Conservation (phyloP, 2,329 filamentous ascomycete species). For the Dactylellina haptotyla region DNA sequence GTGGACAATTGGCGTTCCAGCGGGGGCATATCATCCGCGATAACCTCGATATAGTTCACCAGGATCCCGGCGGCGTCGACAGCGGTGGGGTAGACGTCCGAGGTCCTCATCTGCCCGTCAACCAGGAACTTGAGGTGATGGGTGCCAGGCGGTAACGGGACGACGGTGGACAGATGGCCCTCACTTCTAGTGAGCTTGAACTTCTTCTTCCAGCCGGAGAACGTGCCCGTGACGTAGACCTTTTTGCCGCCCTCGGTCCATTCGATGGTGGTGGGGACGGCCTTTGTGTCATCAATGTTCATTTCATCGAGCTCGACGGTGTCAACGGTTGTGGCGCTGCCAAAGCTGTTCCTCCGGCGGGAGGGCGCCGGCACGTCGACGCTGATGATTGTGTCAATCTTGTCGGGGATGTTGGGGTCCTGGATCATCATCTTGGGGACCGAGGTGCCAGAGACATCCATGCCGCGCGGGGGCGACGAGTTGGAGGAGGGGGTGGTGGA, state of each 20-base stretch:
- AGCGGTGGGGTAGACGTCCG: constrained; percentile 85
- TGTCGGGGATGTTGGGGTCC: constrained; percentile 36
- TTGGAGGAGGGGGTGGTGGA: constrained; percentile 41
- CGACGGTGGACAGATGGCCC: constrained; percentile 77
- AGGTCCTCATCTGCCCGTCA: constrained; percentile 91
- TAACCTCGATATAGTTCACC: constrained; percentile 97
- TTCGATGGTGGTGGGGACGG: constrained; percentile 84
- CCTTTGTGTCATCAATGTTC: constrained; percentile 78
- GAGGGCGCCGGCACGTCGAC: constrained; percentile 42
- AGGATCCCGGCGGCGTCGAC: constrained; percentile 98
- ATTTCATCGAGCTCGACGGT: constrained; percentile 67
- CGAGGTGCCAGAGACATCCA: constrained; percentile 34
- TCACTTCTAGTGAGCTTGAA: constrained; percentile 86
- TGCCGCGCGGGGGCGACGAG: constrained; percentile 30
- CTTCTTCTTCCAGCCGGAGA: constrained; percentile 97
- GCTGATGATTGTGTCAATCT: constrained; percentile 37
- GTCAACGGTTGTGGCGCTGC: constrained; percentile 50
- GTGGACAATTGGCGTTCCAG: constrained; percentile 58
- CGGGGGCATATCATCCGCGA: constrained; percentile 73
- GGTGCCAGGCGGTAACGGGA: constrained; percentile 89
- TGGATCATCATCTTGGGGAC: constrained; percentile 48
- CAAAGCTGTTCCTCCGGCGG: constrained; percentile 49
- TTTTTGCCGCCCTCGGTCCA: constrained; percentile 87
- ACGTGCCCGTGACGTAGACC: constrained; percentile 95
- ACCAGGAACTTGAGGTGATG: constrained; percentile 97